Evolutionary conservation across 164 flowering plant genomes (phyloP).

Genomic region (Litsea cubeba): DNA sequence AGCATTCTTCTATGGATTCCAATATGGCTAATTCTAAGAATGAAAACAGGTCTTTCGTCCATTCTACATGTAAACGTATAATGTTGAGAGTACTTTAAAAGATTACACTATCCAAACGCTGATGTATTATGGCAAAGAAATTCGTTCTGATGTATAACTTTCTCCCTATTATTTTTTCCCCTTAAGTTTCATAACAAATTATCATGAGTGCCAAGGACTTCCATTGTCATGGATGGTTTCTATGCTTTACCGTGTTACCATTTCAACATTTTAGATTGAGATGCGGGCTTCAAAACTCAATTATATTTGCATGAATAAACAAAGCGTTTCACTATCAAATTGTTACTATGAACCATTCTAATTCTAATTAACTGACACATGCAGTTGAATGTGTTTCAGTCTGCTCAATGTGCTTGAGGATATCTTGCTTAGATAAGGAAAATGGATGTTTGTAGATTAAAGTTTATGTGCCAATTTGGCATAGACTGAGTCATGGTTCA

Average conservation of each 20-base stretch:
- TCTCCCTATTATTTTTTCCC: neutral
- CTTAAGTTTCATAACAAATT: neutral
- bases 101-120: constrained; percentile 24
- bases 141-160: neutral
- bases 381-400: neutral
- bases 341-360: neutral
- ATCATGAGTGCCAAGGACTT: neutral
- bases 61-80: constrained; percentile 69
- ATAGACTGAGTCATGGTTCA: too few species aligned
- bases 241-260: neutral
- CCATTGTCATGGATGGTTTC: neutral
- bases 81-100: constrained; percentile 34
- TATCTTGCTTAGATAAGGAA: neutral
- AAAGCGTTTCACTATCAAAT: neutral
- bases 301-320: neutral
- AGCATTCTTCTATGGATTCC: constrained; percentile 53
- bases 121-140: neutral
- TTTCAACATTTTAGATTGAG: too few species aligned
- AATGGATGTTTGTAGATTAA: neutral
- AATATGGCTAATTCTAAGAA: constrained; percentile 72
- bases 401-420: neutral
- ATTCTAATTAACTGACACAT: too few species aligned
- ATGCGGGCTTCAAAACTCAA: neutral
- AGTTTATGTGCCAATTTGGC: neutral
- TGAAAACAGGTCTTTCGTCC: constrained; percentile 97